phyloP scores from a whole-genome alignment of 1,284 basidiomycete species.

The Cryptococcus floricola region DNA sequence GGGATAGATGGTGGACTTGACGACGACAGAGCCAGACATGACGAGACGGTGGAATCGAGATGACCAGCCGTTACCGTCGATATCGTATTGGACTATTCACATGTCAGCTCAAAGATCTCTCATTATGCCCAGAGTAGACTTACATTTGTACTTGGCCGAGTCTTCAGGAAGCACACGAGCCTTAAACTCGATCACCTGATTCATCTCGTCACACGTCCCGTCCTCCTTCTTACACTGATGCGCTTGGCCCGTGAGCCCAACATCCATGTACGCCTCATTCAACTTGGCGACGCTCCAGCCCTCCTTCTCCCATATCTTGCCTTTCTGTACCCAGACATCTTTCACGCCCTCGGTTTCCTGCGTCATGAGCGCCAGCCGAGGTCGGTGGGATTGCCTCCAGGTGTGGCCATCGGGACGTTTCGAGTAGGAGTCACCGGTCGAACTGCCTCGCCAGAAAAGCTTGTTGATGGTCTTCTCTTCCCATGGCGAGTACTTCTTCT shows the following conservation, averaged over 20 bases:
- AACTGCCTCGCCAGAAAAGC: slow-evolving; percentile 51
- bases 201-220: slow-evolving; percentile 48
- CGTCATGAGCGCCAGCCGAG: slow-evolving; percentile 41
- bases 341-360: slow-evolving; percentile 30
- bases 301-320: slow-evolving; percentile 32
- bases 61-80: slow-evolving; percentile 48
- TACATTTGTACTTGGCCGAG: slow-evolving; percentile 43
- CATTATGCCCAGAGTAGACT: slow-evolving; percentile 3
- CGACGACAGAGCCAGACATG: slow-evolving; percentile 47
- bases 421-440: slow-evolving; percentile 47
- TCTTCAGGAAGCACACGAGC: slow-evolving; percentile 31
- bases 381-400: slow-evolving; percentile 47
- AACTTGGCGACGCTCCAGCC: slow-evolving; percentile 31
- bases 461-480: slow-evolving; percentile 42
- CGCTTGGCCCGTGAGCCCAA: slow-evolving; percentile 44
- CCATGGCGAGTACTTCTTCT: slow-evolving; percentile 39
- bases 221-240: slow-evolving; percentile 47
- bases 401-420: slow-evolving; percentile 23
- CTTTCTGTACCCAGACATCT: slow-evolving; percentile 42
- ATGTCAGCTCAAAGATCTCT: neutral
- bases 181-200: slow-evolving; percentile 32
- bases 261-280: slow-evolving; percentile 47
- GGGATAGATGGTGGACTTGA: slow-evolving; percentile 51
- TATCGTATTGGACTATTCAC: slow-evolving; percentile 24
- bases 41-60: slow-evolving; percentile 45